phyloP scores from a whole-genome alignment of 768 basidiomycete genomes.

The Nevesoporus exiguus region DNA sequence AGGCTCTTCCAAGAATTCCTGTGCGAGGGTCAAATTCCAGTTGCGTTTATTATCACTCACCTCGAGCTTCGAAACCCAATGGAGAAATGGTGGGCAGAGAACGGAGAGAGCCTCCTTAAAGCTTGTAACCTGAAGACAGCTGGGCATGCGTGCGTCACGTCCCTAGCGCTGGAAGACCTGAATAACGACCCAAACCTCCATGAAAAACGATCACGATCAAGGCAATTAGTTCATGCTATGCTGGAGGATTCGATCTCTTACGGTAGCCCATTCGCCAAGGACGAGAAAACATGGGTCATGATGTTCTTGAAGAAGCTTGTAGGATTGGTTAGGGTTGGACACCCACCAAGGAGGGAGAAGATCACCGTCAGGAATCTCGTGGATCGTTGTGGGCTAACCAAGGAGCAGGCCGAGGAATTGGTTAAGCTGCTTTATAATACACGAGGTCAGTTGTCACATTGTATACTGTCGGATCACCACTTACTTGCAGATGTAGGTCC shows the following conservation, averaged over 20 bases:
- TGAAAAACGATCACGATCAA: conserved; percentile 15
- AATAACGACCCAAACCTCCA: neutral
- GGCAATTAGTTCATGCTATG: conserved; percentile 13
- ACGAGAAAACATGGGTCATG: conserved; percentile 23
- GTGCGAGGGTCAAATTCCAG: conserved; percentile 36
- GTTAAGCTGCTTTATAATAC: conserved; percentile 7
- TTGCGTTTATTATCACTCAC: conserved; percentile 39
- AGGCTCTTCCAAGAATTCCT: conserved; percentile 37
- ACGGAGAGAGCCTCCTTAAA: conserved; percentile 15
- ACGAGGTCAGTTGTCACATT: neutral
- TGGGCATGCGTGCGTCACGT: conserved; percentile 32
- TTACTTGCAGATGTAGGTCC: conserved; percentile 2
- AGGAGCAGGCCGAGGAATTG: conserved; percentile 20
- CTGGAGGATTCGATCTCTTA: conserved; percentile 23
- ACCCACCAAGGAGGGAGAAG: conserved; percentile 9
- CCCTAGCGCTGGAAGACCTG: conserved; percentile 1
- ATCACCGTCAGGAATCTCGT: conserved; percentile 8
- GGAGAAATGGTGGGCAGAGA: conserved; percentile 33
- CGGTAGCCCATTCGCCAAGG: conserved; percentile 13
- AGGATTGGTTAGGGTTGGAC: conserved; percentile 12
- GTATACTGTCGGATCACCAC: neutral
- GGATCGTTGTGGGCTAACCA: conserved; percentile 16
- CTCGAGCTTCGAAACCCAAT: conserved; percentile 30
- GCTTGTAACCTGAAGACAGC: conserved; percentile 12
- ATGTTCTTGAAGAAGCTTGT: conserved; percentile 19